These are phyloP conservation scores for Glycine soja DNA, from an alignment of 306 rosid genomes.

Conservation along the genomic window DNA sequence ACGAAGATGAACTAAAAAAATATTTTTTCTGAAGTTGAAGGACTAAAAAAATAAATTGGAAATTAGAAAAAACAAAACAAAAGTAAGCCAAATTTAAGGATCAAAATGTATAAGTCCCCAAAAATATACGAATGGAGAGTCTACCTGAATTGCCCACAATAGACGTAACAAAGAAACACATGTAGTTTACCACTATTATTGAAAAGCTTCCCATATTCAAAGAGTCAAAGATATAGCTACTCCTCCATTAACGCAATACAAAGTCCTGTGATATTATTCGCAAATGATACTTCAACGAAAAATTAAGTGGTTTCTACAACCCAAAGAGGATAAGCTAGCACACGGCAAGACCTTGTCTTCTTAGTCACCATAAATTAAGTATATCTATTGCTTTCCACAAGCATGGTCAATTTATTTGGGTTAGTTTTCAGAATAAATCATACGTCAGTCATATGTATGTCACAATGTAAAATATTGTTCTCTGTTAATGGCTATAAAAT, in stretches of 20 bases:
- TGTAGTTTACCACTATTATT: no score
- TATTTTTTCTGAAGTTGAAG: no score
- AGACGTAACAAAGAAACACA: background rate
- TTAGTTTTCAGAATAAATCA: background rate
- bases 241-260: background rate
- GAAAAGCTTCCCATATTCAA: no score
- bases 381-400: background rate
- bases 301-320: background rate
- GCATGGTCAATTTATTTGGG: background rate
- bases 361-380: conserved; percentile 5
- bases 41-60: no score
- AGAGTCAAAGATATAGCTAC: no score
- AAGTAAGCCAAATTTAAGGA: no score
- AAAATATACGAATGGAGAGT: background rate
- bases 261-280: conserved; percentile 1
- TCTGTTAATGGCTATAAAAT: background rate
- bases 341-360: conserved; percentile 15
- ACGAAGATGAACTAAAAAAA: no score
- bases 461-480: background rate
- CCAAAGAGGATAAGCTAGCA: background rate
- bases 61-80: no score
- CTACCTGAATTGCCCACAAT: background rate
- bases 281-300: background rate
- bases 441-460: background rate
- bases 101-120: no score